Evolutionary conservation across 495 filamentous ascomycete species (phyloP).

Genomic region (Annulohypoxylon bovei): DNA sequence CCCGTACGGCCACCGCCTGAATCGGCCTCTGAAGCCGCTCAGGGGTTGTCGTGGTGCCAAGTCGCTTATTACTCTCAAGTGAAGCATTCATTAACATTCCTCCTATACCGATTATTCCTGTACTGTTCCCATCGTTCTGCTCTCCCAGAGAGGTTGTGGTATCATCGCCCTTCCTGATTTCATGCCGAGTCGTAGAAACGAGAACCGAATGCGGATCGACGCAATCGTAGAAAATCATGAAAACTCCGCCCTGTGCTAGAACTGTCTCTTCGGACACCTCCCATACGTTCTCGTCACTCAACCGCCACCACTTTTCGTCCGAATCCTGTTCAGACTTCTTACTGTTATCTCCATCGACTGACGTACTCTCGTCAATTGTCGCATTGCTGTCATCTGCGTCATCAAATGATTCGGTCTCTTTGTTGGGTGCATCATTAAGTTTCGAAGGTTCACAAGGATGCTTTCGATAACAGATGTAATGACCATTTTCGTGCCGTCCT

Average conservation of each 20-base stretch:
- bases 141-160: background rate
- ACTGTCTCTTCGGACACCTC: conserved; percentile 78
- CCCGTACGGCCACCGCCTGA: background rate
- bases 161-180: background rate
- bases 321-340: conserved; percentile 22
- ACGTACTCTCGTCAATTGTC: conserved; percentile 16
- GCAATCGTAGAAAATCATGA: conserved; percentile 96
- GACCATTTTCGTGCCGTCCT: conserved; percentile 91
- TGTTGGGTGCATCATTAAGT: background rate
- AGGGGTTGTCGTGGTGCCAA: background rate
- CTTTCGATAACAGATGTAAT: conserved; percentile 91
- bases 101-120: background rate
- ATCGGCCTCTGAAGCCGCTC: background rate
- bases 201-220: conserved; percentile 54
- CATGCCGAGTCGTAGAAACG: background rate
- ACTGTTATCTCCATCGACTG: conserved; percentile 51
- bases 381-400: conserved; percentile 1
- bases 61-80: background rate
- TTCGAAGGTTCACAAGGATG: conserved; percentile 55
- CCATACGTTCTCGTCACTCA: conserved; percentile 86
- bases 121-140: background rate
- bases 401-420: background rate
- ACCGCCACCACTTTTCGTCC: conserved; percentile 76
- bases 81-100: background rate
- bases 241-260: conserved; percentile 81